Conservation (phyloP, 2,329 filamentous ascomycete species). For the Raffaelea albimanens region DNA sequence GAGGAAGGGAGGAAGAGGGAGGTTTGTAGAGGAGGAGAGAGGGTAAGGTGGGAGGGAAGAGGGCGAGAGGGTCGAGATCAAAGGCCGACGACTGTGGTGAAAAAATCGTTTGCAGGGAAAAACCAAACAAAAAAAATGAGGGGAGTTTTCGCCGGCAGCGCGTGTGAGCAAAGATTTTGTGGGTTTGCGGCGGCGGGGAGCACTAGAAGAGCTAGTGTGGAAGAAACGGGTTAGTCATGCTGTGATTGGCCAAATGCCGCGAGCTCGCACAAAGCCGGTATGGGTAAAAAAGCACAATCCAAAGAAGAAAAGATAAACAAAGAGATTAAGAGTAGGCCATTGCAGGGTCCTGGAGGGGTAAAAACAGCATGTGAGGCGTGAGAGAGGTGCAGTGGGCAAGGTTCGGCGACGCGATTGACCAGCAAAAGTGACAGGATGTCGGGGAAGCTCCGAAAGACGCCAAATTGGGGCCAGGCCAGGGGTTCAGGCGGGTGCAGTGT, state of each 20-base stretch:
- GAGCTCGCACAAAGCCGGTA: not conserved
- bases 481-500: too few species aligned
- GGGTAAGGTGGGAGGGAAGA: constrained; percentile 10
- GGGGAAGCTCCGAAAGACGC: too few species aligned
- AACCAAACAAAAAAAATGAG: constrained; percentile 9
- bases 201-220: constrained; percentile 7
- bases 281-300: not conserved
- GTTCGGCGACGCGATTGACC: too few species aligned
- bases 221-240: constrained; percentile 5
- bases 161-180: constrained; percentile 11
- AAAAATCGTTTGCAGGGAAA: constrained; percentile 5
- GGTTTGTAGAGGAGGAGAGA: constrained; percentile 9
- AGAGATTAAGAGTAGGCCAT: not conserved
- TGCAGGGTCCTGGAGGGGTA: too few species aligned
- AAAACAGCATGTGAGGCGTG: too few species aligned
- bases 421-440: too few species aligned
- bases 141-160: constrained; percentile 8
- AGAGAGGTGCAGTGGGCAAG: too few species aligned
- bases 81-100: constrained; percentile 6
- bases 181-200: constrained; percentile 6
- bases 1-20: not conserved
- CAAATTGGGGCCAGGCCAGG: too few species aligned
- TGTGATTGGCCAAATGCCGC: constrained; percentile 9
- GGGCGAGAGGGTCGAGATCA: constrained; percentile 12
- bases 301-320: not conserved